Evolutionary conservation across 2,329 filamentous ascomycete genomes (phyloP).

Genomic region (Amphichorda felina): DNA sequence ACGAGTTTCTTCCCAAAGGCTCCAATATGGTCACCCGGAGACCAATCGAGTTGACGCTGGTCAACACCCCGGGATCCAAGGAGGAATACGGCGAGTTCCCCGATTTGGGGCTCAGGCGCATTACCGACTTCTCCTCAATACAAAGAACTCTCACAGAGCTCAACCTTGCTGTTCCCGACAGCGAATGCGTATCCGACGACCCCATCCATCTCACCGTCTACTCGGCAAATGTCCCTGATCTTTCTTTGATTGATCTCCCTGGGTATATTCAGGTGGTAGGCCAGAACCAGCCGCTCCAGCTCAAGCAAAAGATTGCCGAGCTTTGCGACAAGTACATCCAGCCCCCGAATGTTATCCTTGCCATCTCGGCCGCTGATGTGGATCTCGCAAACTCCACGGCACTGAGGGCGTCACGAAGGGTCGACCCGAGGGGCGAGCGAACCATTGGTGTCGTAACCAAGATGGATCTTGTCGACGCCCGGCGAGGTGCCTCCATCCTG

Average conservation of each 20-base stretch:
- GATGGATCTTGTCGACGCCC: constrained; percentile 90
- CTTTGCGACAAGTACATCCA: constrained; percentile 98
- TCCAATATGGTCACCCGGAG: constrained; percentile 95
- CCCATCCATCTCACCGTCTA: constrained; percentile 94
- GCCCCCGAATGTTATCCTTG: constrained; percentile 87
- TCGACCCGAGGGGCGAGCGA: constrained; percentile 87
- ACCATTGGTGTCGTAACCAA: constrained; percentile 99
- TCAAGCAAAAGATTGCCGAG: constrained; percentile 93
- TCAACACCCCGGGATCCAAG: constrained; percentile 82
- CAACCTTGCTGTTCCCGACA: constrained; percentile 82
- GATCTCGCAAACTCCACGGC: constrained; percentile 95
- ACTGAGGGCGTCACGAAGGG: constrained; percentile 74
- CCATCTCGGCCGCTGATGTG: constrained; percentile 94
- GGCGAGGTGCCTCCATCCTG: constrained; percentile 66
- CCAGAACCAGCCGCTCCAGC: constrained; percentile 75
- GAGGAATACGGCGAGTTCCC: constrained; percentile 96
- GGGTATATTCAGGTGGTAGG: constrained; percentile 96
- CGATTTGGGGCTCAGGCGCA: constrained; percentile 75
- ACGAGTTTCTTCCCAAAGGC: constrained; percentile 97
- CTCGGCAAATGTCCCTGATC: constrained; percentile 87
- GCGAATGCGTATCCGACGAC: constrained; percentile 89
- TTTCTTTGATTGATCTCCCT: constrained; percentile 91
- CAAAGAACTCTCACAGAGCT: constrained; percentile 91
- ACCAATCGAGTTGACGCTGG: constrained; percentile 88
- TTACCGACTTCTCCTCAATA: constrained; percentile 84